These are phyloP conservation scores for Carex kokanica DNA, from an alignment of 176 grass and related monocot genomes.

Conservation along the genomic window DNA sequence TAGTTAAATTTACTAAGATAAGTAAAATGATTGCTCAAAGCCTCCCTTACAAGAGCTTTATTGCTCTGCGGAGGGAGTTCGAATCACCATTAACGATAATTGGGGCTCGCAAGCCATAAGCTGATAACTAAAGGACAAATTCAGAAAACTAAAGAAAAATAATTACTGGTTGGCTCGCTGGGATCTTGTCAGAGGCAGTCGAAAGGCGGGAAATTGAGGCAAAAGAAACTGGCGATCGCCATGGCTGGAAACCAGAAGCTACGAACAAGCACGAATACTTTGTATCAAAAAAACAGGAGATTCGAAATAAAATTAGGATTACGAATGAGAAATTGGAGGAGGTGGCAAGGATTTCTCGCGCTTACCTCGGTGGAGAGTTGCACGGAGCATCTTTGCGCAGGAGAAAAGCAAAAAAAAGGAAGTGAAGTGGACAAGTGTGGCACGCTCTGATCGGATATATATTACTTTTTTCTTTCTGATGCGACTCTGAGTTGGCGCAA, in stretches of 20 bases:
- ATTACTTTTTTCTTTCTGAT: not conserved
- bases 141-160: not conserved
- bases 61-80: not conserved
- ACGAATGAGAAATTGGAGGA: not conserved
- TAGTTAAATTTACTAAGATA: not conserved
- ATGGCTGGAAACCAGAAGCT: slow-evolving; percentile 49
- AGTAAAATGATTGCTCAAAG: not conserved
- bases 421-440: not conserved
- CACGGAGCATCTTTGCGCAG: slow-evolving; percentile 33
- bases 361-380: slow-evolving; percentile 33
- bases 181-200: slow-evolving; percentile 46
- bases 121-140: not conserved
- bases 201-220: slow-evolving; percentile 37
- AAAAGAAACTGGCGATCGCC: slow-evolving; percentile 41
- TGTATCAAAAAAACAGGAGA: not conserved
- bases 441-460: not conserved
- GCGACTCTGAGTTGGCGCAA: slow-evolving; percentile 1
- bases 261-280: slow-evolving; percentile 14
- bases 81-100: not conserved
- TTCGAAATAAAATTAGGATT: not conserved
- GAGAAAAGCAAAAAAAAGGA: not conserved
- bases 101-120: not conserved
- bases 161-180: slow-evolving; percentile 25
- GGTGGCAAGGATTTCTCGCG: not conserved
- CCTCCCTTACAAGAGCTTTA: not conserved